Evolutionary conservation across 2,329 filamentous ascomycete species (phyloP).

Genomic region (Sarocladium strictum): DNA sequence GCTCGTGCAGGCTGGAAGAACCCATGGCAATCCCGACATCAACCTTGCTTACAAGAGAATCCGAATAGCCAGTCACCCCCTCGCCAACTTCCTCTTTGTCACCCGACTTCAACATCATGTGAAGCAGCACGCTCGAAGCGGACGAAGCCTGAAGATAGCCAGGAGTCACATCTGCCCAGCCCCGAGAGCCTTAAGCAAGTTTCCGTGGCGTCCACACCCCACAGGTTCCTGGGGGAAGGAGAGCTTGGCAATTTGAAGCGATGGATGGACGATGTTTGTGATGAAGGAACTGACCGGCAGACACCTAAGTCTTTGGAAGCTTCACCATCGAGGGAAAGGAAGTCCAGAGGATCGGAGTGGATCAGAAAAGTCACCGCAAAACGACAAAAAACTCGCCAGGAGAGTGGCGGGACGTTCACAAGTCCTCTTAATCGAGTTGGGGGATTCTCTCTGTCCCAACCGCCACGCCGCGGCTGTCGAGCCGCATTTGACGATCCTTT

Average conservation of each 20-base stretch:
- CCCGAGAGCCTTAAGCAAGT: constrained; percentile 17
- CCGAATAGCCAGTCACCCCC: neutral
- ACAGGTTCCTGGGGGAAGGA: constrained; percentile 12
- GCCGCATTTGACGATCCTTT: neutral
- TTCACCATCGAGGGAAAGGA: neutral
- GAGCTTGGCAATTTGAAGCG: neutral
- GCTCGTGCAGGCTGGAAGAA: constrained; percentile 42
- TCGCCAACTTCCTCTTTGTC: neutral
- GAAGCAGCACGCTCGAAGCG: neutral
- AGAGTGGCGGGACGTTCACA: neutral
- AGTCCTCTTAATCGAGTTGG: neutral
- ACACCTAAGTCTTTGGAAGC: neutral
- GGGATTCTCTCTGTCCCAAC: neutral
- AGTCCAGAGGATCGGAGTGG: neutral
- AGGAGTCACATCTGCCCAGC: constrained; percentile 14
- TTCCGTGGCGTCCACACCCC: constrained; percentile 10
- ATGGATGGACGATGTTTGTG: constrained; percentile 3
- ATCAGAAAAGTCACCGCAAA: neutral
- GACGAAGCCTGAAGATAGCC: neutral
- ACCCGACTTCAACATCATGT: neutral
- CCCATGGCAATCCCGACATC: constrained; percentile 37
- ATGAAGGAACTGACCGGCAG: neutral
- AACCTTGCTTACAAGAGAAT: neutral
- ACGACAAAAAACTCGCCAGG: neutral
- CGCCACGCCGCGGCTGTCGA: neutral